Evolutionary conservation across 2,329 filamentous ascomycete genomes (phyloP).

Genomic region (Daldinia sp.): DNA sequence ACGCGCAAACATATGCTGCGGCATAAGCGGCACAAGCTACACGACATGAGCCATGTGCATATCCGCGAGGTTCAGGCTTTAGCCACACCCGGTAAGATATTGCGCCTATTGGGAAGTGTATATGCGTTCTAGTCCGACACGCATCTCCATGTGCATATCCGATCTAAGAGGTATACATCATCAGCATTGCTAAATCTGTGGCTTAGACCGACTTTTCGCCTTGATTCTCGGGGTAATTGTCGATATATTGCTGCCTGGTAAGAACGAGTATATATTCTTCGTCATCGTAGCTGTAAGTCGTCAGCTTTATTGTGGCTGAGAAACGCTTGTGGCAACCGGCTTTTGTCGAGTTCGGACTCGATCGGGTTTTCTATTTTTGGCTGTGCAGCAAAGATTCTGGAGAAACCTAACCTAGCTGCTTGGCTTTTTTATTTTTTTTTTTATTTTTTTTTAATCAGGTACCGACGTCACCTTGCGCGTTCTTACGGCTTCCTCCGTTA

Average conservation of each 20-base stretch:
- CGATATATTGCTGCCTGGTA: constrained; percentile 11
- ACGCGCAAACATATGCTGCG: background rate
- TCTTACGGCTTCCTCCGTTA: background rate
- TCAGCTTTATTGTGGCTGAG: constrained; percentile 34
- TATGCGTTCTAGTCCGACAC: too few relatives aligned
- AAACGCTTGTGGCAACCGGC: constrained; percentile 20
- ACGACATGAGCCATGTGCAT: constrained; percentile 2
- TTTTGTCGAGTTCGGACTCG: constrained; percentile 17
- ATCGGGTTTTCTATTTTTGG: constrained; percentile 32
- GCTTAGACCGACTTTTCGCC: background rate
- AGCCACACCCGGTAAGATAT: background rate
- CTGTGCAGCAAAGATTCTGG: constrained; percentile 10
- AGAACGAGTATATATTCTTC: constrained; percentile 1
- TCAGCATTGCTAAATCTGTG: background rate
- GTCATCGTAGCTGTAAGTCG: constrained; percentile 17
- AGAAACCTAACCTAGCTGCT: constrained; percentile 14
- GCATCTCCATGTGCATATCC: too few relatives aligned
- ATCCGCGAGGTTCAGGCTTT: background rate
- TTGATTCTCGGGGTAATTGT: background rate
- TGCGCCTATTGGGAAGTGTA: too few relatives aligned
- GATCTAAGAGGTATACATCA: too few relatives aligned
- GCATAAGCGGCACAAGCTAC: background rate
- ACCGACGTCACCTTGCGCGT: constrained; percentile 17
- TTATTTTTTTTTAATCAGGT: too few relatives aligned
- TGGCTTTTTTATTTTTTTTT: constrained; percentile 4